Percentiles rank a stretch among this genome's conserved stretches.
Evolutionary conservation across 176 grass and related monocot genomes (phyloP).

Genomic region (Thinopyrum elongatum): DNA sequence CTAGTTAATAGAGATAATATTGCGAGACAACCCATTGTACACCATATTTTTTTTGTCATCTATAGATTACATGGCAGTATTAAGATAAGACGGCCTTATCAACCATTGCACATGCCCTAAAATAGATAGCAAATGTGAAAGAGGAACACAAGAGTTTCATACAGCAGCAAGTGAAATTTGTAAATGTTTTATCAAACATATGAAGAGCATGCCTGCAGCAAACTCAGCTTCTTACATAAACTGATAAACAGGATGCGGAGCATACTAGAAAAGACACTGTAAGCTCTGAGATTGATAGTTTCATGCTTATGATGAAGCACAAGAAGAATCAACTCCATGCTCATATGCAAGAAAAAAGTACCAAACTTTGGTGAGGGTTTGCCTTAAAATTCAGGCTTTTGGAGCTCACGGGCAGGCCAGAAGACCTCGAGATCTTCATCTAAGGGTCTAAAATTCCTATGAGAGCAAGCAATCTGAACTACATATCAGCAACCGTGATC

Average conservation of each 20-base stretch:
- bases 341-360: neutral
- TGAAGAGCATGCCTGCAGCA: neutral
- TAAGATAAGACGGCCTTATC: too few species aligned
- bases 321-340: neutral
- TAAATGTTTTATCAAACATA: neutral
- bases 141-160: neutral
- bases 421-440: neutral
- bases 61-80: too few species aligned
- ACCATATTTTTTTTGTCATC: too few species aligned
- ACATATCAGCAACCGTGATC: neutral
- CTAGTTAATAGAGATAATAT: too few species aligned
- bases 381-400: neutral
- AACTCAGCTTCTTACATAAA: neutral
- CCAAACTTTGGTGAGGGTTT: neutral
- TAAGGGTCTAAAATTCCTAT: neutral
- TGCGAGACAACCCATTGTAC: too few species aligned
- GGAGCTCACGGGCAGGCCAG: neutral
- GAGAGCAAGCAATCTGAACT: neutral
- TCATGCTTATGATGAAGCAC: neutral
- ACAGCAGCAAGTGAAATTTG: neutral
- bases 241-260: neutral
- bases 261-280: neutral
- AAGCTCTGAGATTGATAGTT: neutral
- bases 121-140: neutral
- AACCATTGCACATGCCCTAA: too few species aligned